phyloP scores from a whole-genome alignment of 768 basidiomycete genomes.

The Lyophyllum shimeji region DNA sequence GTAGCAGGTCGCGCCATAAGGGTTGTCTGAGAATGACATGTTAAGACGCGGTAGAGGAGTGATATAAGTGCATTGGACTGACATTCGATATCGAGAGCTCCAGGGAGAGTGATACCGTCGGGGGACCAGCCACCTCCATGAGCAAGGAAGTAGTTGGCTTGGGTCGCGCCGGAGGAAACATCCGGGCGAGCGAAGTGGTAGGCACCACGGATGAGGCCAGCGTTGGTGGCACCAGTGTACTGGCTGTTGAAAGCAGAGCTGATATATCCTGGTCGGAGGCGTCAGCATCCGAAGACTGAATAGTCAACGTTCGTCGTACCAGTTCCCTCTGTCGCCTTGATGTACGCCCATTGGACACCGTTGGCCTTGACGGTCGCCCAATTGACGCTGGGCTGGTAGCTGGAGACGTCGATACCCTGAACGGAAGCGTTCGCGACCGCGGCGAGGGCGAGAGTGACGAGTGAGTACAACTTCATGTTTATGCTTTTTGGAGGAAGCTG shows the following conservation, averaged over 20 bases:
- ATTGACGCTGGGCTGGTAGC: constrained; percentile 46
- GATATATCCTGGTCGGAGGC: constrained; percentile 29
- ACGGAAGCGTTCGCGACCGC: constrained; percentile 28
- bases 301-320: constrained; percentile 3
- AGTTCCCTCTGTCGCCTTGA: constrained; percentile 63
- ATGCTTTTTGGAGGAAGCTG: background rate
- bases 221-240: constrained; percentile 56
- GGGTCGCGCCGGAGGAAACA: constrained; percentile 50
- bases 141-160: constrained; percentile 58
- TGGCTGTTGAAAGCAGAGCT: constrained; percentile 46
- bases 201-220: constrained; percentile 55
- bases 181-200: constrained; percentile 48
- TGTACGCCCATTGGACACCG: constrained; percentile 56
- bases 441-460: constrained; percentile 15
- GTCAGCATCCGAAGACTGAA: background rate
- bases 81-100: constrained; percentile 66
- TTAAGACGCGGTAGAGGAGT: background rate
- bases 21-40: constrained; percentile 40
- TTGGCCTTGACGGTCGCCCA: constrained; percentile 52
- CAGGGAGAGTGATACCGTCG: constrained; percentile 51
- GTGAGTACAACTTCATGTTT: constrained; percentile 20
- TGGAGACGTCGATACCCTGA: constrained; percentile 56
- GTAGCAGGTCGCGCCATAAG: constrained; percentile 52
- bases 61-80: constrained; percentile 10
- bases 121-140: constrained; percentile 41